Evolutionary conservation across 2,329 filamentous ascomycete genomes (phyloP).

Genomic region (Neopestalotiopsis clavispora): DNA sequence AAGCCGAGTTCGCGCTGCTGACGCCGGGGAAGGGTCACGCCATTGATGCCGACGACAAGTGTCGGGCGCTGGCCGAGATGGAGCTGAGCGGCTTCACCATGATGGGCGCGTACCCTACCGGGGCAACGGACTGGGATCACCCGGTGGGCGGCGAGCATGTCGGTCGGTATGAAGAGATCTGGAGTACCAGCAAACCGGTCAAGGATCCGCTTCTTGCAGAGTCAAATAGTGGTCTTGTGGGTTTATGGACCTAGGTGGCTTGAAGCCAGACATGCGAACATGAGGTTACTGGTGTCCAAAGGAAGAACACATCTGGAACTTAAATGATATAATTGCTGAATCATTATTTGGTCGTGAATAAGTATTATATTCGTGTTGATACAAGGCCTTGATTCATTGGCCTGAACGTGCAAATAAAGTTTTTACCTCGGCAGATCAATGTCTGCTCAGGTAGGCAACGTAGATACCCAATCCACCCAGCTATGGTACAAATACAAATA

Average conservation of each 20-base stretch:
- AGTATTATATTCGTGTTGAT: too few species aligned
- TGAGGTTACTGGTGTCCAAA: too few species aligned
- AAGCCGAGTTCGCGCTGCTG: constrained; percentile 42
- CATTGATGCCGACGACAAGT: constrained; percentile 35
- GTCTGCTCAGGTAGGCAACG: too few species aligned
- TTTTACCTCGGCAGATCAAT: too few species aligned
- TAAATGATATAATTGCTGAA: too few species aligned
- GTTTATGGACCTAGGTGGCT: constrained; percentile 34
- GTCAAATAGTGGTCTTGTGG: constrained; percentile 39
- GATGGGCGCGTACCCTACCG: constrained; percentile 60
- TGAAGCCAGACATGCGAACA: not conserved
- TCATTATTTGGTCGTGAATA: too few species aligned
- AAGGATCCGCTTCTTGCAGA: constrained; percentile 53
- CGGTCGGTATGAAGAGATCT: constrained; percentile 46
- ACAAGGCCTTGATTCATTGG: too few species aligned
- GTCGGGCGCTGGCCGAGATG: constrained; percentile 40
- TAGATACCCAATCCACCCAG: too few species aligned
- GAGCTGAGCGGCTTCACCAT: constrained; percentile 54
- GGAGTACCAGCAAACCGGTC: constrained; percentile 48
- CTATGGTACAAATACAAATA: too few species aligned
- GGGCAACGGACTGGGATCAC: constrained; percentile 55
- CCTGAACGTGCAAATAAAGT: too few species aligned
- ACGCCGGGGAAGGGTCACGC: constrained; percentile 48
- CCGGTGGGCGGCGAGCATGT: constrained; percentile 47
- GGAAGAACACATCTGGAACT: too few species aligned